Conservation (phyloP, 2,329 filamentous ascomycete species). For the Dothideomycetes sp. region DNA sequence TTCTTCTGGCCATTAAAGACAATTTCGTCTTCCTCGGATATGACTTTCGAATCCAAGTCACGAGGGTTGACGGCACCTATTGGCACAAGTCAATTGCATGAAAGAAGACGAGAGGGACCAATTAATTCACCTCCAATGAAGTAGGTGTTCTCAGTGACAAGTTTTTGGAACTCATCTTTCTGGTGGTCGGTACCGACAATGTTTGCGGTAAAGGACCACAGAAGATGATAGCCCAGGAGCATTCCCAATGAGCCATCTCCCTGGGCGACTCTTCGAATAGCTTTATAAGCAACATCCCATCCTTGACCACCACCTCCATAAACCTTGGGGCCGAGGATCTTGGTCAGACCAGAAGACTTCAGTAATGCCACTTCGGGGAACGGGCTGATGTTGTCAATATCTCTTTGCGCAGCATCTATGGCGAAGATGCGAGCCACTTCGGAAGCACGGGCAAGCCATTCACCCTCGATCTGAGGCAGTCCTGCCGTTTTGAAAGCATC, state of each 20-base stretch:
- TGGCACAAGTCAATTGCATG: no score
- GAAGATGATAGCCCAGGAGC: slow-evolving; percentile 53
- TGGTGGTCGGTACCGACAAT: slow-evolving; percentile 51
- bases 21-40: slow-evolving; percentile 41
- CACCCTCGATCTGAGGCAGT: slow-evolving; percentile 28
- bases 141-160: slow-evolving; percentile 53
- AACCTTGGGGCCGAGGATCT: slow-evolving; percentile 37
- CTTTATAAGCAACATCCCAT: slow-evolving; percentile 47
- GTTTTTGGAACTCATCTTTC: slow-evolving; percentile 43
- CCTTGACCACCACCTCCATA: slow-evolving; percentile 43
- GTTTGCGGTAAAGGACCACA: slow-evolving; percentile 52
- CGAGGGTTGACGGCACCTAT: slow-evolving; percentile 48
- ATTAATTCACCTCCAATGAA: slow-evolving; percentile 49
- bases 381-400: slow-evolving; percentile 43
- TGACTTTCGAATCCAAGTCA: slow-evolving; percentile 50
- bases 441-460: slow-evolving; percentile 38
- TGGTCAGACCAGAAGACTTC: slow-evolving; percentile 40
- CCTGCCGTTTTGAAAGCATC: slow-evolving; percentile 10
- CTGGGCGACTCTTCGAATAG: slow-evolving; percentile 52
- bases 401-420: slow-evolving; percentile 35
- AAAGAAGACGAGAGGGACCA: no score
- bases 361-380: slow-evolving; percentile 39
- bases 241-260: slow-evolving; percentile 55
- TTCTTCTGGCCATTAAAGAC: slow-evolving; percentile 53
- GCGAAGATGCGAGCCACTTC: slow-evolving; percentile 39